phyloP scores from a whole-genome alignment of 345 rosid genomes.

The Pistacia vera region DNA sequence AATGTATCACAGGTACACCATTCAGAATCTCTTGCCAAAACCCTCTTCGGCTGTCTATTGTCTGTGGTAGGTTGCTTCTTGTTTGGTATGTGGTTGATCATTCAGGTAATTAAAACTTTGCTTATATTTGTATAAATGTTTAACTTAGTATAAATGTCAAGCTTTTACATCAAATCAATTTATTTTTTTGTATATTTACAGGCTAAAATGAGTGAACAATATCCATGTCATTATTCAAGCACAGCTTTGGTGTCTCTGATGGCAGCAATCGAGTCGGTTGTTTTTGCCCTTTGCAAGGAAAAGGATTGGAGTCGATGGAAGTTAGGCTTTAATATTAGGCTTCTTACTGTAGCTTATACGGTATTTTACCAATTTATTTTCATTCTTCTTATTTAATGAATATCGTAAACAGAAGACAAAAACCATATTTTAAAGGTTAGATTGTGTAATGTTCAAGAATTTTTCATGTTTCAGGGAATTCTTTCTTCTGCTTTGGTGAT shows the following conservation, averaged over 20 bases:
- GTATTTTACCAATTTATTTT: constrained; percentile 5
- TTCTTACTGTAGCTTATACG: constrained; percentile 17
- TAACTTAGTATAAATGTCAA: too few species aligned
- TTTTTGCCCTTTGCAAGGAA: constrained; percentile 25
- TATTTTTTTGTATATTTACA: not conserved
- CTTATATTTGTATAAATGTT: not conserved
- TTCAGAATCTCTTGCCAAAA: too few species aligned
- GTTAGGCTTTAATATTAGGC: constrained; percentile 36
- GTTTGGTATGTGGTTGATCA: not conserved
- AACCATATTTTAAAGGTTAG: not conserved
- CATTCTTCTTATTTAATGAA: not conserved
- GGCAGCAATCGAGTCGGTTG: constrained; percentile 17
- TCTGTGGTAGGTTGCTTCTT: not conserved
- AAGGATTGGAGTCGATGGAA: constrained; percentile 36
- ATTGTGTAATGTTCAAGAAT: too few species aligned
- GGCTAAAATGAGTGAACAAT: constrained; percentile 22
- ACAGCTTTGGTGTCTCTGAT: constrained; percentile 14
- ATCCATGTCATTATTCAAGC: constrained; percentile 30
- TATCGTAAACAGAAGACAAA: too few species aligned
- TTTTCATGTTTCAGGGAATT: constrained; percentile 36
- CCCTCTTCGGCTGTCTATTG: not conserved
- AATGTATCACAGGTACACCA: too few species aligned
- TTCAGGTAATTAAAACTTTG: not conserved
- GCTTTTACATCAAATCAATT: not conserved
- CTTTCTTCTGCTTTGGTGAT: constrained; percentile 34